A percentile compares a stretch with the other conserved stretches of the same genome.
Evolutionary conservation across 257 asterid species (phyloP).

Genomic region (Eucommia ulmoides): DNA sequence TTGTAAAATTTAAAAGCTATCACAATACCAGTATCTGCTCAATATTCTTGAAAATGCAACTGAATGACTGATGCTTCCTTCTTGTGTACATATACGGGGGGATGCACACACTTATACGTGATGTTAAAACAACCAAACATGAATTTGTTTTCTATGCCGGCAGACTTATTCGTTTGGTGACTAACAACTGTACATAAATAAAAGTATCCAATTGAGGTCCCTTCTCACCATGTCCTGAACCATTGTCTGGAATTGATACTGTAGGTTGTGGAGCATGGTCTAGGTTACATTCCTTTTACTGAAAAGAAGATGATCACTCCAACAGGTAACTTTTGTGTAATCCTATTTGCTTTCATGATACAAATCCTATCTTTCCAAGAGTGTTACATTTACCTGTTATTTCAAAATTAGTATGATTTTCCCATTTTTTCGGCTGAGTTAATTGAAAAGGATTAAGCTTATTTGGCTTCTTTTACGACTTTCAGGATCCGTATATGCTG

Average conservation of each 20-base stretch:
- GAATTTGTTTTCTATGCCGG: slow-evolving; percentile 90
- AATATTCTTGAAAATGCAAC: neutral
- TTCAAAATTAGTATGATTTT: too few relatives aligned
- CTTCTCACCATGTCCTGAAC: slow-evolving; percentile 5
- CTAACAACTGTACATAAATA: neutral
- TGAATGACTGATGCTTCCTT: neutral
- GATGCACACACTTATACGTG: slow-evolving; percentile 92
- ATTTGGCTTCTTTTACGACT: too few relatives aligned
- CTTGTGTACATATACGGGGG: slow-evolving; percentile 61
- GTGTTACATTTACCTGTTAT: too few relatives aligned
- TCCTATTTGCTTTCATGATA: too few relatives aligned
- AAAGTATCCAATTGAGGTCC: slow-evolving; percentile 3
- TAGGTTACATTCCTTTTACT: slow-evolving; percentile 92
- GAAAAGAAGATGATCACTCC: slow-evolving; percentile 88
- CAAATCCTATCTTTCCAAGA: too few relatives aligned
- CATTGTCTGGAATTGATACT: slow-evolving; percentile 4
- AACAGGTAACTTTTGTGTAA: too few relatives aligned
- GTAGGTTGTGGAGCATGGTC: slow-evolving; percentile 92
- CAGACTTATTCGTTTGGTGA: slow-evolving; percentile 87
- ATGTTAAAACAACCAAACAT: slow-evolving; percentile 65
- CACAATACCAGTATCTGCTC: neutral
- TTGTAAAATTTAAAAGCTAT: too few relatives aligned
- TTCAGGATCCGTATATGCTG: slow-evolving; percentile 79
- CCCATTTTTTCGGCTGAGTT: too few relatives aligned
- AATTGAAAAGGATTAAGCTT: too few relatives aligned